These are phyloP conservation scores for Penicillium diatomitis DNA, from an alignment of 495 filamentous ascomycete genomes.

Conservation along the genomic window DNA sequence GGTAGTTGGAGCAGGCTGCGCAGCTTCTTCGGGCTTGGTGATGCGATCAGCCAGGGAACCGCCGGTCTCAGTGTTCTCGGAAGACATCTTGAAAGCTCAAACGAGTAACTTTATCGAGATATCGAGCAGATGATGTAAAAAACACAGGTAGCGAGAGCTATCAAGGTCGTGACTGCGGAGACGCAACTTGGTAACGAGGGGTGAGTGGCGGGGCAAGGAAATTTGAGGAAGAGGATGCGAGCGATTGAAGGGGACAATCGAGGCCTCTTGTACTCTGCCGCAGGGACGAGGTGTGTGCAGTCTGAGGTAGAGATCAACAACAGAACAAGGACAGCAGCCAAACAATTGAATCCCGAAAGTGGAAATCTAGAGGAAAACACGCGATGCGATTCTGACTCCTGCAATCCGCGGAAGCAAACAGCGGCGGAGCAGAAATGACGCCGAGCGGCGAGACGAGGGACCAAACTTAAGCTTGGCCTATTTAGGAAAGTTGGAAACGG, in stretches of 20 bases:
- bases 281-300: background rate
- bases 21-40: conserved; percentile 34
- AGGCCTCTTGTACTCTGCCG: no score
- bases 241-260: no score
- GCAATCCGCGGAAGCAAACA: no score
- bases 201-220: background rate
- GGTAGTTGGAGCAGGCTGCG: conserved; percentile 6
- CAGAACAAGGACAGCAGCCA: background rate
- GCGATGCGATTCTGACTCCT: no score
- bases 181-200: background rate
- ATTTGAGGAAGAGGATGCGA: no score
- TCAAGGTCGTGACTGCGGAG: background rate
- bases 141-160: background rate
- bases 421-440: conserved; percentile 1
- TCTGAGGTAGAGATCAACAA: background rate
- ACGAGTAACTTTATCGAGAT: background rate
- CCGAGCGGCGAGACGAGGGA: background rate
- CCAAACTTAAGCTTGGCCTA: background rate
- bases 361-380: no score
- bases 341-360: no score
- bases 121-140: background rate
- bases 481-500: background rate
- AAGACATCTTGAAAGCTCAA: conserved; percentile 18
- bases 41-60: conserved; percentile 56
- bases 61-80: conserved; percentile 21